Conservation (phyloP, 1,284 basidiomycete species). For the Irpex lacteus region DNA sequence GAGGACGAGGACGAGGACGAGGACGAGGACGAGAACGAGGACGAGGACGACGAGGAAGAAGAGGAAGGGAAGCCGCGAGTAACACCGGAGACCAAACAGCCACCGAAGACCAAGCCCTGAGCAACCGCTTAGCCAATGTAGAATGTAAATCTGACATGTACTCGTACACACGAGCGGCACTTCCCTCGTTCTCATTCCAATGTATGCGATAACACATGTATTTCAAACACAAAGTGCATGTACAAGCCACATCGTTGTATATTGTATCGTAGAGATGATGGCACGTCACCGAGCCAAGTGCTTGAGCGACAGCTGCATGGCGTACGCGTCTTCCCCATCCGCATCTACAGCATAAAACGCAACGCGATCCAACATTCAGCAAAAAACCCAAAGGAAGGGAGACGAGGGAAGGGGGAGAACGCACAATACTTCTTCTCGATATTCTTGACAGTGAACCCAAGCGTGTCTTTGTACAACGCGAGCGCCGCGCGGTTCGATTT, state of each 20-base stretch:
- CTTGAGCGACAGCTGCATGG: constrained; percentile 74
- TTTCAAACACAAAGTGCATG: no score
- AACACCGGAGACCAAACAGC: not conserved
- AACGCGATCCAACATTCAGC: not conserved
- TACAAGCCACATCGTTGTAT: not conserved
- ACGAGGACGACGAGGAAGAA: not conserved
- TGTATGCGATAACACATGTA: no score
- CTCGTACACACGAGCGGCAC: no score
- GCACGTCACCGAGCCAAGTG: constrained; percentile 22
- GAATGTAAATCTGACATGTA: no score
- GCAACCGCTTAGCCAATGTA: not conserved
- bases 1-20: constrained; percentile 3
- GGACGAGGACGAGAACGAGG: constrained; percentile 3
- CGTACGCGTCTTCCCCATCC: constrained; percentile 90
- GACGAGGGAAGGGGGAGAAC: constrained; percentile 28
- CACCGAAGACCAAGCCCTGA: not conserved
- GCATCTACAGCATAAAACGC: constrained; percentile 55
- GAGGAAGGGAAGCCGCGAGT: not conserved
- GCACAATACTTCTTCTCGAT: constrained; percentile 84
- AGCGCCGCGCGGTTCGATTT: constrained; percentile 87
- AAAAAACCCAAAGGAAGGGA: no score
- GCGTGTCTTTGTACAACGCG: constrained; percentile 76
- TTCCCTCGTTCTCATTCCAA: no score
- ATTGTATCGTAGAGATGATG: not conserved
- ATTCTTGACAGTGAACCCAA: constrained; percentile 77